Percentiles rank a stretch among this genome's conserved stretches.
These are phyloP conservation scores for Neonectria magnoliae DNA, from an alignment of 2,329 filamentous ascomycete species.

Conservation along the genomic window DNA sequence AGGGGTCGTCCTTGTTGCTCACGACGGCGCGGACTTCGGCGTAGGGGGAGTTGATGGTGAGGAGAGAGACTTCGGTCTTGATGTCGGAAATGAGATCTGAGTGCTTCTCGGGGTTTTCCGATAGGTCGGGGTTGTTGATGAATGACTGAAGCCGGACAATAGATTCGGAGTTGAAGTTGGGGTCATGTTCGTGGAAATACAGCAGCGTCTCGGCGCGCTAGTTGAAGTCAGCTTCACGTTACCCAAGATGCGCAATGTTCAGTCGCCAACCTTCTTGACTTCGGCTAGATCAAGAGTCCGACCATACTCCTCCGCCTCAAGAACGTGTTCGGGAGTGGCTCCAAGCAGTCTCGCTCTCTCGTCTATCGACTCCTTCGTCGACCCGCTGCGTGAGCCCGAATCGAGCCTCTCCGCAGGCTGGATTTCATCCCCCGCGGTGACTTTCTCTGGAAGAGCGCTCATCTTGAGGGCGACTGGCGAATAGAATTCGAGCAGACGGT, in stretches of 20 bases:
- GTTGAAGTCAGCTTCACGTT: background rate
- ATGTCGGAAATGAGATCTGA: constrained; percentile 59
- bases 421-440: background rate
- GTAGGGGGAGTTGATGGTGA: constrained; percentile 65
- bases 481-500: background rate
- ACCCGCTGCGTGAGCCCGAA: background rate
- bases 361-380: constrained; percentile 8
- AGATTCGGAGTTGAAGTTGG: constrained; percentile 34
- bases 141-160: constrained; percentile 29
- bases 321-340: constrained; percentile 25
- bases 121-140: constrained; percentile 38
- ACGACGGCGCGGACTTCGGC: constrained; percentile 65
- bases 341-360: constrained; percentile 20
- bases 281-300: constrained; percentile 22
- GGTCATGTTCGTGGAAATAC: constrained; percentile 34
- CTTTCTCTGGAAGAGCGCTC: constrained; percentile 15
- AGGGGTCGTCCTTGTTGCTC: constrained; percentile 63
- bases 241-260: fast-evolving
- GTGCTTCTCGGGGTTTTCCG: constrained; percentile 51
- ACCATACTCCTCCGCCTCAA: constrained; percentile 31
- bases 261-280: constrained; percentile 9
- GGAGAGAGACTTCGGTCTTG: constrained; percentile 62
- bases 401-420: background rate
- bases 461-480: constrained; percentile 1
- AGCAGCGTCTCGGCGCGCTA: constrained; percentile 31